Evolutionary conservation across 2,329 filamentous ascomycete species (phyloP).

Genomic region (Cordyceps farinosa): DNA sequence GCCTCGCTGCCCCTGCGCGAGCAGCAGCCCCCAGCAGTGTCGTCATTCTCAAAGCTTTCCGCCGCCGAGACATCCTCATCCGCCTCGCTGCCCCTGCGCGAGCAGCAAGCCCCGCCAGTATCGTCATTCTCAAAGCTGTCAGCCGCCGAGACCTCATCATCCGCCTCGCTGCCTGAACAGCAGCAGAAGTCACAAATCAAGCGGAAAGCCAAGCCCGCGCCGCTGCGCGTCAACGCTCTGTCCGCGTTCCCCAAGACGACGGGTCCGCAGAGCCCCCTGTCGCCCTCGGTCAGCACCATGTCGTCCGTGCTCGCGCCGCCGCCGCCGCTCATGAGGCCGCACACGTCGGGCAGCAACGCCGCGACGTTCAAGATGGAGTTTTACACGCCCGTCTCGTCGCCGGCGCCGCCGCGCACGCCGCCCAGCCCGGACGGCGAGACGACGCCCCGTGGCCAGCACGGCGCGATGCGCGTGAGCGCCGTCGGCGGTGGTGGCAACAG

Average conservation of each 20-base stretch:
- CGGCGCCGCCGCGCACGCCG: neutral
- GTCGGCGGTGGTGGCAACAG: neutral
- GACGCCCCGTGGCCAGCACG: neutral
- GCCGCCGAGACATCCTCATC: too few species aligned
- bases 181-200: neutral
- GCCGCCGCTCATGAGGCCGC: neutral
- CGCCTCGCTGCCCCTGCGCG: too few species aligned
- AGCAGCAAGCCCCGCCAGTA: too few species aligned
- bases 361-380: neutral
- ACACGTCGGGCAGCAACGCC: neutral
- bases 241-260: slow-evolving; percentile 11
- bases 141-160: too few species aligned
- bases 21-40: neutral
- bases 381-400: neutral
- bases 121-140: too few species aligned
- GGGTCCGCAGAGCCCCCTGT: slow-evolving; percentile 13
- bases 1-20: neutral
- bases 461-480: neutral
- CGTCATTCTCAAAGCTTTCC: too few species aligned
- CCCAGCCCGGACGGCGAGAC: neutral
- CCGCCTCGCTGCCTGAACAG: neutral
- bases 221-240: slow-evolving; percentile 4
- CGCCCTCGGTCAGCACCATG: neutral
- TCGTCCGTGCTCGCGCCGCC: slow-evolving; percentile 16
- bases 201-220: slow-evolving; percentile 10